Evolutionary conservation across 2,329 filamentous ascomycete genomes (phyloP), one percentile per base, ranked within the genome.

Genomic region (Rhytidhysteron rufulum): DNA sequence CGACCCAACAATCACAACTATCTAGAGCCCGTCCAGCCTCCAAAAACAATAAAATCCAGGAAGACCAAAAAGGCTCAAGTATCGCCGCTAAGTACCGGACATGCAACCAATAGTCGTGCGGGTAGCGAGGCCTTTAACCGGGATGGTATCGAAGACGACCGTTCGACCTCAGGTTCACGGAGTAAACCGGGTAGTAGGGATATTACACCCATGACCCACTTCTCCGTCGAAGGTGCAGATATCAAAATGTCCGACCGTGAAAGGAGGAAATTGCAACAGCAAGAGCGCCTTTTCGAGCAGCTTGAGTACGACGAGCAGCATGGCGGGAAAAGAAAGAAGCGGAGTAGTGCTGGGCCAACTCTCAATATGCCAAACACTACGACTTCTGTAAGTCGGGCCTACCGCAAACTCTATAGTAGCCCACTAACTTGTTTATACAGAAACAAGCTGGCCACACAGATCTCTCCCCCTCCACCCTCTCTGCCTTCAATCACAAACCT

Each of bases 261-360:
- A 50, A 74, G 74, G 52, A 75, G 79, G 43, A 83, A 83, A 60
- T 70, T 83, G 34, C 77, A 78, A 39, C 78, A 79, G 40, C 75
- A 78, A 31, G 79, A 83, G 51, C 77, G 77, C 48, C 73, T 82
- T 43, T 82, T 82, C 46, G 73, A 79, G 47, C 73, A 79, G 50
- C 67, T 80, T 46, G 79, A 82, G 50, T 69, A 75, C 34, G 76
- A 82, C 44, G 75, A 78, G 49, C 70, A 74, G 42, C 67, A 70
- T 22, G 73, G 63, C 30, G 51, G 72, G 40, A 73, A 69, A 48
- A 76, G 75, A 59, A 78, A 74, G 57, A 78, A 82, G 54, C 69
- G 75, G 39, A 72, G 71, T 41, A 80, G 75, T 53, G 76, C 71
- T 31, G 74, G 74, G 36, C 77, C 75, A 16, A 68, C 62, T 11